Percentiles rank a stretch among this genome's conserved stretches.
phyloP scores from a whole-genome alignment of 805 yeast genomes.

The Ogataea parapolymorpha region DNA sequence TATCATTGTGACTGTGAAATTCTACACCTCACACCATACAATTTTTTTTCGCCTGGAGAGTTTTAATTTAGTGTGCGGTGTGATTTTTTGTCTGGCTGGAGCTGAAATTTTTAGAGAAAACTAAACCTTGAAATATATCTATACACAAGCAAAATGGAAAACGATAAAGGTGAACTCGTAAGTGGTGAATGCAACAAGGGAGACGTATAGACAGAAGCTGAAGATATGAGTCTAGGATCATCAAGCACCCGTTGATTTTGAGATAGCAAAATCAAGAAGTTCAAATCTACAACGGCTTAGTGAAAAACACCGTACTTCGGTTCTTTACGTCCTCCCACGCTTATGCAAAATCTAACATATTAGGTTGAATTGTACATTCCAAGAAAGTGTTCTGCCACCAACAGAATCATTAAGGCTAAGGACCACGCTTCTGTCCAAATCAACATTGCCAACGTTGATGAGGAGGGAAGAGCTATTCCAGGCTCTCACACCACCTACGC shows the following conservation, averaged over 20 bases:
- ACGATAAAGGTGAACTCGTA: constrained; percentile 99
- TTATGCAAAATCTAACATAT: neutral
- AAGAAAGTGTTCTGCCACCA: constrained; percentile 99
- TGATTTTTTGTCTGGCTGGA: constrained; percentile 8
- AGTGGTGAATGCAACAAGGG: constrained; percentile 38
- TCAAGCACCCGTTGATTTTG: too few species aligned
- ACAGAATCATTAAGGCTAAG: constrained; percentile 99
- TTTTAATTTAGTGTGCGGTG: constrained; percentile 2
- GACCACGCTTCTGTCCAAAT: constrained; percentile 99
- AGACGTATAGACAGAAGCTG: neutral
- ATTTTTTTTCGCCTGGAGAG: neutral
- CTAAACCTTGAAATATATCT: constrained; percentile 11
- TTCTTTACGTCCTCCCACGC: too few species aligned
- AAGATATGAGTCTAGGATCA: neutral
- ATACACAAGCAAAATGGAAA: constrained; percentile 78
- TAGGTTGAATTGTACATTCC: constrained; percentile 99
- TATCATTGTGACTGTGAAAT: constrained; percentile 18
- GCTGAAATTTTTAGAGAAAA: constrained; percentile 11
- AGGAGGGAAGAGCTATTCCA: constrained; percentile 90
- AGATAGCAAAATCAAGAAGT: too few species aligned
- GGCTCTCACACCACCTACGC: constrained; percentile 93
- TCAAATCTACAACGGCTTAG: too few species aligned
- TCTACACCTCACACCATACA: constrained; percentile 12
- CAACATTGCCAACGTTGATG: constrained; percentile 98
- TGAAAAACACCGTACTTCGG: too few species aligned